Percentiles rank a stretch among this genome's conserved stretches.
Conservation (phyloP, 164 flowering plant genomes). For the Cinnamomum chago region DNA sequence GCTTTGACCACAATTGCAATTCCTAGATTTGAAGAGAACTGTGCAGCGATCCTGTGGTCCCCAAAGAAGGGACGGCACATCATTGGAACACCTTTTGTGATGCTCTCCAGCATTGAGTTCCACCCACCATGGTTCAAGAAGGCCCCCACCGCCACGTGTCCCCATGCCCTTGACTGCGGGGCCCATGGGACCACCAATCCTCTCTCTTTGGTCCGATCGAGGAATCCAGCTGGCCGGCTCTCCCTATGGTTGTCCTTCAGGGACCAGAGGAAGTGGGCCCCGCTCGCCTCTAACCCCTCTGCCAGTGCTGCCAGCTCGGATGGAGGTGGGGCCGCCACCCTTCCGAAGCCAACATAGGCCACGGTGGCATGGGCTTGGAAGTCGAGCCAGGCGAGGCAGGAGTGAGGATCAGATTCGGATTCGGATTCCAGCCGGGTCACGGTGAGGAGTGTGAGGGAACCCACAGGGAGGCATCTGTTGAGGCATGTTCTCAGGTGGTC, state of each 20-base stretch:
- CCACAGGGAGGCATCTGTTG: conserved; percentile 30
- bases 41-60: conserved; percentile 24
- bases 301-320: conserved; percentile 26
- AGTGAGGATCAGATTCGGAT: conserved; percentile 12
- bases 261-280: conserved; percentile 25
- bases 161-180: conserved; percentile 20
- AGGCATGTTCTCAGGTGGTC: conserved; percentile 29
- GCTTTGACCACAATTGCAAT: conserved; percentile 12
- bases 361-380: conserved; percentile 28
- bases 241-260: conserved; percentile 4
- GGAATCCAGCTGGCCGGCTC: conserved; percentile 20
- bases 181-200: conserved; percentile 34
- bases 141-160: conserved; percentile 21
- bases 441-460: conserved; percentile 28
- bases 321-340: conserved; percentile 18
- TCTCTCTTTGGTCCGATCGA: conserved; percentile 10
- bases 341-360: conserved; percentile 58
- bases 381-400: conserved; percentile 49
- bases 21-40: conserved; percentile 9
- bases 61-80: conserved; percentile 27
- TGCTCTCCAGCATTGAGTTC: conserved; percentile 32
- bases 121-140: conserved; percentile 32
- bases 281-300: conserved; percentile 27
- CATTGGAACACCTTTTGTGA: conserved; percentile 29
- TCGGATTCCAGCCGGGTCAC: conserved; percentile 11